Conservation (phyloP, 495 filamentous ascomycete genomes). For the Pseudomonodictys pantanalensis region DNA sequence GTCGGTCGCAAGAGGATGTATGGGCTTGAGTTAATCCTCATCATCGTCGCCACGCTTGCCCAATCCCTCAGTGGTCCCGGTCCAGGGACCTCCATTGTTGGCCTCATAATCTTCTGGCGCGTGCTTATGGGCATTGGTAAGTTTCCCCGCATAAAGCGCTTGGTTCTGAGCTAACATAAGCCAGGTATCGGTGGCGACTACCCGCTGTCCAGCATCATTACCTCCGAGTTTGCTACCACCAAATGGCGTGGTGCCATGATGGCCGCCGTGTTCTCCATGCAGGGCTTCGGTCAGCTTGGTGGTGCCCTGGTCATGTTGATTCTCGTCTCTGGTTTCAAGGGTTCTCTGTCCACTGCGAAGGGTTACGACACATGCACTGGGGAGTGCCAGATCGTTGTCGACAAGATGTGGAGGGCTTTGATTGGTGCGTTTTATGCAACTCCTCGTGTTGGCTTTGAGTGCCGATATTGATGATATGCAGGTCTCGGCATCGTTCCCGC, state of each 20-base stretch:
- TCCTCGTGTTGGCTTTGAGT: not conserved
- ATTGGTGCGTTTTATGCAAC: slow-evolving; percentile 50
- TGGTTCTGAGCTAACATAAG: not conserved
- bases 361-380: slow-evolving; percentile 55
- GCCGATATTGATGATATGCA: not conserved
- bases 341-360: slow-evolving; percentile 56
- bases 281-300: slow-evolving; percentile 72
- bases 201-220: slow-evolving; percentile 80
- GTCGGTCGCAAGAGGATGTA: slow-evolving; percentile 84
- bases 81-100: slow-evolving; percentile 66
- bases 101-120: slow-evolving; percentile 85
- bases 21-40: slow-evolving; percentile 81
- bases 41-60: slow-evolving; percentile 79
- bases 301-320: slow-evolving; percentile 71
- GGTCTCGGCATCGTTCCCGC: slow-evolving; percentile 72
- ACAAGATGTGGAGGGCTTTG: slow-evolving; percentile 81
- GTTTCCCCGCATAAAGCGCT: slow-evolving; percentile 6
- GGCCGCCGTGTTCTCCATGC: slow-evolving; percentile 82
- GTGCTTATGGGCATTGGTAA: slow-evolving; percentile 61
- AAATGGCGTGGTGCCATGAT: slow-evolving; percentile 88
- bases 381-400: slow-evolving; percentile 65
- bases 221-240: slow-evolving; percentile 78
- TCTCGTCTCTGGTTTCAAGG: slow-evolving; percentile 68
- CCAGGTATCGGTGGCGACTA: slow-evolving; percentile 84
- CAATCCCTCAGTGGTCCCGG: slow-evolving; percentile 69